Conservation (phyloP, 1,284 basidiomycete species). For the Leccinum pachyderme region DNA sequence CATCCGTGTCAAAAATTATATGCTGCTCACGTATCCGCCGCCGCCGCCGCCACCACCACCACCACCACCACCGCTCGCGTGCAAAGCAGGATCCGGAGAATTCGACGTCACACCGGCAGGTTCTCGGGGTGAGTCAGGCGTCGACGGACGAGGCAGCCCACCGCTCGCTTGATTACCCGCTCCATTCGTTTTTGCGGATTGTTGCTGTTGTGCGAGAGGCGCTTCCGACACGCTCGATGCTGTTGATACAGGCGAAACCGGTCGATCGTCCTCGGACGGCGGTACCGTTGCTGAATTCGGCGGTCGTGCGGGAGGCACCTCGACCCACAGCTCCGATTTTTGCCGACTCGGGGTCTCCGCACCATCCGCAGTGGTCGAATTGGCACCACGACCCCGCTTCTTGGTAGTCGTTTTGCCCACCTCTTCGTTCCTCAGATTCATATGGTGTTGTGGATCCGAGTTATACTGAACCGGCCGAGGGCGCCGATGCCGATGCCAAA, state of each 20-base stretch:
- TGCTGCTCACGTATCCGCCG: slow-evolving; percentile 26
- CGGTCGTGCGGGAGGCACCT: slow-evolving; percentile 36
- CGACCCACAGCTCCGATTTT: slow-evolving; percentile 44
- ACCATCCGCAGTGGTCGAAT: slow-evolving; percentile 49
- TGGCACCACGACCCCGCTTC: slow-evolving; percentile 52
- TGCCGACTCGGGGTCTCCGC: slow-evolving; percentile 52
- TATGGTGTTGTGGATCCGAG: slow-evolving; percentile 67
- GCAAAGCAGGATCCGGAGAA: slow-evolving; percentile 17
- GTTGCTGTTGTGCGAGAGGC: slow-evolving; percentile 56
- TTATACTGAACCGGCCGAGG: slow-evolving; percentile 79
- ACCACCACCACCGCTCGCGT: slow-evolving; percentile 10
- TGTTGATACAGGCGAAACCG: slow-evolving; percentile 64
- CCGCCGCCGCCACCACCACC: background rate
- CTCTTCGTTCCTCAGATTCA: slow-evolving; percentile 57
- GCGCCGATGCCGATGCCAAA: slow-evolving; percentile 78
- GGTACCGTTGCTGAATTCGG: slow-evolving; percentile 33
- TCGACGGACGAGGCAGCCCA: slow-evolving; percentile 18
- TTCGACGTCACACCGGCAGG: slow-evolving; percentile 11
- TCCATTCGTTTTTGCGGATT: slow-evolving; percentile 51
- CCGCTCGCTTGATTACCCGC: slow-evolving; percentile 24
- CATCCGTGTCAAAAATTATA: slow-evolving; percentile 22
- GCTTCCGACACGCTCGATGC: slow-evolving; percentile 68
- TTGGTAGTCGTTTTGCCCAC: slow-evolving; percentile 47
- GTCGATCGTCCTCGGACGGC: slow-evolving; percentile 46
- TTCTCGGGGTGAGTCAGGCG: slow-evolving; percentile 30